Percentiles rank a stretch among this genome's conserved stretches.
phyloP scores from a whole-genome alignment of 441 rosid species.

The Aquilaria agallochum region DNA sequence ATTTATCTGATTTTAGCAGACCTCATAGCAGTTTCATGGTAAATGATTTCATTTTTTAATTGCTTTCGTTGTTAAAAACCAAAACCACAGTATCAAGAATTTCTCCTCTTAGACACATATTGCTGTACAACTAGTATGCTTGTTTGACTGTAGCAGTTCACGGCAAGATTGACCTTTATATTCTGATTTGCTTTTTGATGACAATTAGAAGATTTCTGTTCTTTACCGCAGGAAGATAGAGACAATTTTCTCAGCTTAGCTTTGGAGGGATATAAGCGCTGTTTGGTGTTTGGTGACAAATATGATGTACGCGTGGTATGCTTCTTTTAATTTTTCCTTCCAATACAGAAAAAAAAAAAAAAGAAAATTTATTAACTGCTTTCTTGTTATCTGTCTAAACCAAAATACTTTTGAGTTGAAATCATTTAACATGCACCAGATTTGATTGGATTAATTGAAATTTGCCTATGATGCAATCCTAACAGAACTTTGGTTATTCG shows the following conservation, averaged over 20 bases:
- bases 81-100: neutral
- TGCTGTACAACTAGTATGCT: constrained; percentile 2
- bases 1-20: neutral
- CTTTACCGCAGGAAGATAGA: constrained; percentile 70
- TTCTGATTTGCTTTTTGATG: neutral
- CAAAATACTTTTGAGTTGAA: too few species aligned
- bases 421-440: too few species aligned
- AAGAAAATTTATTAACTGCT: too few species aligned
- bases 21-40: neutral
- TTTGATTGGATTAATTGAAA: too few species aligned
- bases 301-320: constrained; percentile 97
- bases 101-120: neutral
- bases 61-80: neutral
- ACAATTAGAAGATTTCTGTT: constrained; percentile 9
- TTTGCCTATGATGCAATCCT: too few species aligned
- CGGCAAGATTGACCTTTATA: neutral
- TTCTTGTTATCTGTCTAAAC: neutral
- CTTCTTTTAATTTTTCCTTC: constrained; percentile 14
- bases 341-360: constrained; percentile 2
- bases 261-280: constrained; percentile 88
- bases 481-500: too few species aligned
- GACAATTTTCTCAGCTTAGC: constrained; percentile 90
- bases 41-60: too few species aligned
- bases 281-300: constrained; percentile 87
- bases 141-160: neutral